Base-by-base conservation (phyloP, 441 rosid species). In the Erysimum cheiri region DNA sequence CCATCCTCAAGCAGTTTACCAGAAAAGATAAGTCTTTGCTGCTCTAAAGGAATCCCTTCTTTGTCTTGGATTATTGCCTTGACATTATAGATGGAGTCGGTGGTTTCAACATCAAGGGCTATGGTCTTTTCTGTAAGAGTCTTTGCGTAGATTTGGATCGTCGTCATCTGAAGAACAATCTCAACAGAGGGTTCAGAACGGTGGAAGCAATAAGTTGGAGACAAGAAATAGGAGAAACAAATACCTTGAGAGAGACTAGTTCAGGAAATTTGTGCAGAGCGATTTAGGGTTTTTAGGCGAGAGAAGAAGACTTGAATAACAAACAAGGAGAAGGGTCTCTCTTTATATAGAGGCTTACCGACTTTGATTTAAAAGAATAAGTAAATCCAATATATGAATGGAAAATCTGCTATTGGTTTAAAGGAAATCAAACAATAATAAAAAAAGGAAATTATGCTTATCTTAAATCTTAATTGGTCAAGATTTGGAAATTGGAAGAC, bases 1-100 rank as follows among this genome's bases (percentile, higher is more conserved):
- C n/a, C 64, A 26, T 60, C 64, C 8, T 60, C 50, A 0, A 60
- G 64, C 22, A 13, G 49, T 26, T 41, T 40, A 2, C 64, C 64
- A 0, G 36, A 1, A 40, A 40, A 60, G 4, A 60, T 60, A 1
- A 60, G 36, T 6, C 49, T 14, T 2, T 40, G 49, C 8, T 40
- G 36, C n/a, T 60, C 50, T 0, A 8, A 9, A n/a, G 64, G 24
- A 11, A 60, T 60, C 2, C 64, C 64, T 41, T 60, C 64, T 3
- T 40, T 60, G 3, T 8, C 36, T 1, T 40, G 50, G 8, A 60
- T 60, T 36, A 4, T 40, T 3, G 64, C 49, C 64, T 59, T 59
- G 14, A 57, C 44, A 5, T 17, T 19, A 13, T 8, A 3, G 3
- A 60, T 13, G 9, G 62, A 35, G 31, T 60, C 36, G 4, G 65